Evolutionary conservation across 805 yeast genomes (phyloP).

Genomic region (Lachancea sp.): DNA sequence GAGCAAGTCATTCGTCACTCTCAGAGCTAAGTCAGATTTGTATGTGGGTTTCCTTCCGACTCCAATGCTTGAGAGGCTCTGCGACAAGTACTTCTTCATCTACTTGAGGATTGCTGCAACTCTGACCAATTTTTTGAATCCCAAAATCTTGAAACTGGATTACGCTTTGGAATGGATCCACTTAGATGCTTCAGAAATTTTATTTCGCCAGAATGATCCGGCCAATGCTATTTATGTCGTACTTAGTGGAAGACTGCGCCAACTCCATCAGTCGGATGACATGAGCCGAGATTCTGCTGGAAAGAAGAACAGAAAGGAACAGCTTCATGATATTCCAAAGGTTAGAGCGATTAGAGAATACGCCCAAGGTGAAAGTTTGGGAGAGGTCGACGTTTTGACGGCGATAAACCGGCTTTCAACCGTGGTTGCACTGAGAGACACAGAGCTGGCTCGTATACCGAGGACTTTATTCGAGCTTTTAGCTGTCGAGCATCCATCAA

Average conservation of each 20-base stretch:
- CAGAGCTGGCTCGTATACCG: slow-evolving; percentile 91
- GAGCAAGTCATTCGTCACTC: slow-evolving; percentile 66
- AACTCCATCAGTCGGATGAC: slow-evolving; percentile 34
- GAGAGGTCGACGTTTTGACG: slow-evolving; percentile 90
- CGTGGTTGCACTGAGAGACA: slow-evolving; percentile 81
- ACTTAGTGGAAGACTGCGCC: slow-evolving; percentile 79
- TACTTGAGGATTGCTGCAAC: slow-evolving; percentile 73
- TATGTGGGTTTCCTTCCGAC: slow-evolving; percentile 71
- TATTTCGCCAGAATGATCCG: slow-evolving; percentile 74
- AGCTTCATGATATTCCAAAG: slow-evolving; percentile 11
- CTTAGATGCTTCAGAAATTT: slow-evolving; percentile 72
- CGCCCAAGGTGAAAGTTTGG: slow-evolving; percentile 92
- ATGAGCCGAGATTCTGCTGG: slow-evolving; percentile 12
- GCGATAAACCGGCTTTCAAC: slow-evolving; percentile 64
- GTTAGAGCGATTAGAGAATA: slow-evolving; percentile 56
- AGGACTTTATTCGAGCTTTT: slow-evolving; percentile 80
- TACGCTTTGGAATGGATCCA: slow-evolving; percentile 95
- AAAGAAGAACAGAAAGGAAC: slow-evolving; percentile 9
- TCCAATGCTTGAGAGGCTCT: slow-evolving; percentile 52
- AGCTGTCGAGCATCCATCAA: slow-evolving; percentile 78
- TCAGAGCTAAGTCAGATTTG: slow-evolving; percentile 53
- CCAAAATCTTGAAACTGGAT: slow-evolving; percentile 67
- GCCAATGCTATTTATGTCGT: slow-evolving; percentile 91
- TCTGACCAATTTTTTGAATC: slow-evolving; percentile 59
- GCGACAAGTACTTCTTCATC: slow-evolving; percentile 70